Base-by-base conservation (phyloP, 2,329 filamentous ascomycete species). In the Botryotinia calthae region DNA sequence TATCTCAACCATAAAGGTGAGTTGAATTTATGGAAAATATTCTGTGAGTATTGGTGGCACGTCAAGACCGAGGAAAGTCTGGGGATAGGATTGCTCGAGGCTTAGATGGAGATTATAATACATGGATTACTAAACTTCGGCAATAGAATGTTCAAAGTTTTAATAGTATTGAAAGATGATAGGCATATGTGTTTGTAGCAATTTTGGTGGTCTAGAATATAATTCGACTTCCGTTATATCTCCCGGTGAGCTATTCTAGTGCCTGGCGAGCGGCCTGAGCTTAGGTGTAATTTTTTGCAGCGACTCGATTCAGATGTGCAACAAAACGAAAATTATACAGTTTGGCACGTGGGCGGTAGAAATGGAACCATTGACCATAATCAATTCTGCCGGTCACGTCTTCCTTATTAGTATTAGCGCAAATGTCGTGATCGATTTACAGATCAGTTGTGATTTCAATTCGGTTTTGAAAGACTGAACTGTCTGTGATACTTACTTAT, bases 281-380 rank as follows among this genome's bases (percentile, higher is more conserved):
- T 56, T 16, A 18, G 12, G 51, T 28, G 14, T 56, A 18, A 56
- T 28, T 28, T 56, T 56, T 56, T 9, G 18, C 51, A 56, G 1
- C 51, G 51, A 56, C 51, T 56, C 51, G 31, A 56, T 56, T 56
- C n/a, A 56, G n/a, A 56, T 18, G n/a, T 28, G 51, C 51, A 56
- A 56, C 51, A 56, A 56, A 56, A 18, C 3, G 51, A 28, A 2
- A 18, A 18, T 28, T 56, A 6, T 56, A 4, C 0, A 28, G 2
- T 28, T 28, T 18, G 6, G 0, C n/a, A 56, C 51, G 51, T 56
- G 51, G 18, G 51, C 51, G 51, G 51, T 56, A n/a, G 0, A 18
- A 18, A 4, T 8, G 0, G 2, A 9, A 14, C 51, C 7, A 18
- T 31, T 9, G 14, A 56, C 2, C 6, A 0, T 8, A 28, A 8